Evolutionary conservation across 139 green algal genomes (phyloP).

Genomic region (Yamagishiella unicocca): DNA sequence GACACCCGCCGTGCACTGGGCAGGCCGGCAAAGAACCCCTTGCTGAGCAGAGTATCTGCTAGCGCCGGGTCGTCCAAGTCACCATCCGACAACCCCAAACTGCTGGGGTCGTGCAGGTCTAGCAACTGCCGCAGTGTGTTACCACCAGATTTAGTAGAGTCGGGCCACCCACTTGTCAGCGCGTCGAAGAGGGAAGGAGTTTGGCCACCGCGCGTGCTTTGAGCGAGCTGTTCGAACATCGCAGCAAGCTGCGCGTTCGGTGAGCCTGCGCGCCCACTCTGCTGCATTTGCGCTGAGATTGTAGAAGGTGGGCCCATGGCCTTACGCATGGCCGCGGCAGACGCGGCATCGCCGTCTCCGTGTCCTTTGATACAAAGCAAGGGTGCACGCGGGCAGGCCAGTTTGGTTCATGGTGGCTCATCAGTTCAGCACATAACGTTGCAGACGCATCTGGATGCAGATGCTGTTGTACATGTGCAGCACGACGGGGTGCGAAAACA

Average conservation of each 20-base stretch:
- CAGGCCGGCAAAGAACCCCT: constrained; percentile 10
- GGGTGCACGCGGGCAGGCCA: too few species aligned
- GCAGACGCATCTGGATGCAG: too few species aligned
- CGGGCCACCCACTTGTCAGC: constrained; percentile 26
- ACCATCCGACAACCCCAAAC: background rate
- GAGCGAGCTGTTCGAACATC: constrained; percentile 45
- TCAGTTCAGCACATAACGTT: too few species aligned
- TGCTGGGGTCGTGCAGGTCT: background rate
- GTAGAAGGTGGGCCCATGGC: constrained; percentile 7
- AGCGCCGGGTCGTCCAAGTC: background rate
- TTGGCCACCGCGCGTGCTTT: constrained; percentile 23
- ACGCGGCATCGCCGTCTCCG: background rate
- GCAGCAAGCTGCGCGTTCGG: constrained; percentile 33
- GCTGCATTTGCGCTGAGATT: constrained; percentile 31
- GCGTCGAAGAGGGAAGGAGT: constrained; percentile 4
- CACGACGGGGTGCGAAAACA: too few species aligned
- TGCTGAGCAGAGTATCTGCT: constrained; percentile 2
- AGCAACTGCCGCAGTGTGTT: constrained; percentile 12
- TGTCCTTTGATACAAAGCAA: background rate
- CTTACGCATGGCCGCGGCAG: background rate
- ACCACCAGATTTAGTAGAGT: constrained; percentile 10
- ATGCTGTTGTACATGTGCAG: too few species aligned
- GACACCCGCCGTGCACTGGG: constrained; percentile 15
- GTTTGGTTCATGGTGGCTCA: too few species aligned
- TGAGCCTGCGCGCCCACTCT: constrained; percentile 22